Percentiles rank a stretch among this genome's conserved stretches.
Evolutionary conservation across 2,329 filamentous ascomycete species (phyloP).

Genomic region (Colletotrichum sp.): DNA sequence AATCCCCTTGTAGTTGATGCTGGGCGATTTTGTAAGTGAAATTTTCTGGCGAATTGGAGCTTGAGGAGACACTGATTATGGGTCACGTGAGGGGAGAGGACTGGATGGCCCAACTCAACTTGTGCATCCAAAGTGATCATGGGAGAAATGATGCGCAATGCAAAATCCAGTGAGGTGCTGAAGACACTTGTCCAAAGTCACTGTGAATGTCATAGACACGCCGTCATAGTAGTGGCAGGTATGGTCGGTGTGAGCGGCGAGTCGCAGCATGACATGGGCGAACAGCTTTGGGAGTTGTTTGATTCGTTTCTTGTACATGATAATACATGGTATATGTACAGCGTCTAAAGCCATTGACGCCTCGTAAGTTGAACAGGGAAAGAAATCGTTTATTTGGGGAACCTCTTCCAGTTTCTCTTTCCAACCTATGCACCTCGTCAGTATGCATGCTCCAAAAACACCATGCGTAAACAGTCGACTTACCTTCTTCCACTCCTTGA

Average conservation of each 20-base stretch:
- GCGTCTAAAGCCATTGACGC: neutral
- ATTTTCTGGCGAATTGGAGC: slow-evolving; percentile 15
- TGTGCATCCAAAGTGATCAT: neutral
- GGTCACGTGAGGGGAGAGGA: slow-evolving; percentile 13
- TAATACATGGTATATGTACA: slow-evolving; percentile 24
- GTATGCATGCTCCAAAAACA: slow-evolving; percentile 23
- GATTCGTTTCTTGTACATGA: slow-evolving; percentile 22
- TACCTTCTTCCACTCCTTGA: slow-evolving; percentile 93
- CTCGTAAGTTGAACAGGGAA: neutral
- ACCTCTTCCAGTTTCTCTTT: slow-evolving; percentile 61
- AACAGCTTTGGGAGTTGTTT: neutral
- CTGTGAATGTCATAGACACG: neutral
- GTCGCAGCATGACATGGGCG: neutral
- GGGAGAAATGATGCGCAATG: neutral
- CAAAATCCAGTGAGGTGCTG: neutral
- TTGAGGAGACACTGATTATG: neutral
- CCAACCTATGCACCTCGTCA: slow-evolving; percentile 52
- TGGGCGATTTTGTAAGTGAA: slow-evolving; percentile 1
- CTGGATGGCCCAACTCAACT: neutral
- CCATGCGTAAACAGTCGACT: slow-evolving; percentile 33
- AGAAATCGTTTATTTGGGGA: slow-evolving; percentile 52
- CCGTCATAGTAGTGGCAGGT: neutral
- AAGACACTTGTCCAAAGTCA: neutral
- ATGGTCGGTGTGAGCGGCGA: neutral
- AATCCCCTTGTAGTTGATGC: slow-evolving; percentile 20